Evolutionary conservation across 2,329 filamentous ascomycete genomes (phyloP).

Genomic region (Verticillium alfalfae): DNA sequence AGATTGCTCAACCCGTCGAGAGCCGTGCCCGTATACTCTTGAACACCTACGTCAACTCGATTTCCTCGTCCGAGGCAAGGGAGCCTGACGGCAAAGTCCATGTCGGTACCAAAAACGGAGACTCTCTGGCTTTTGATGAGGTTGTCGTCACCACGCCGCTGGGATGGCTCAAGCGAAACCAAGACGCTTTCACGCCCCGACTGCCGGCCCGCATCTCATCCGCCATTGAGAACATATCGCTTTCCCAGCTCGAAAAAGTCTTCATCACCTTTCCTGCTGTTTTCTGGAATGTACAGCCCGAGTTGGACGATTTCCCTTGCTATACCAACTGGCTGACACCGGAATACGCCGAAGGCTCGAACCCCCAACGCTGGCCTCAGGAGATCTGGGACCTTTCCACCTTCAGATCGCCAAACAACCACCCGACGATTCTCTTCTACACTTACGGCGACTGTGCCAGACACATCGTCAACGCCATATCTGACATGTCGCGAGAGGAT

Average conservation of each 20-base stretch:
- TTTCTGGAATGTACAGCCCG: slow-evolving; percentile 43
- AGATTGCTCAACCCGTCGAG: not conserved
- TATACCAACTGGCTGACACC: slow-evolving; percentile 59
- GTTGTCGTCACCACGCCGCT: slow-evolving; percentile 63
- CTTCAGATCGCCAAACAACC: slow-evolving; percentile 44
- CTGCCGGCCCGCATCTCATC: slow-evolving; percentile 33
- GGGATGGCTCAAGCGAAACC: slow-evolving; percentile 59
- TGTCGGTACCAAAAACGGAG: slow-evolving; percentile 18
- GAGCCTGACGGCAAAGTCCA: not conserved
- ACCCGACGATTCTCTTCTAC: slow-evolving; percentile 62
- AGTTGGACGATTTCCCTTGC: slow-evolving; percentile 17
- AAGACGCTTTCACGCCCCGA: slow-evolving; percentile 31
- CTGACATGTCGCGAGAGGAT: not conserved
- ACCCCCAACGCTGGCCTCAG: slow-evolving; percentile 50
- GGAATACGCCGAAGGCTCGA: slow-evolving; percentile 40
- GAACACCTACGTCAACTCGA: not conserved
- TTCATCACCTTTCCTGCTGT: slow-evolving; percentile 53
- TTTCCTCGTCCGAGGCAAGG: not conserved
- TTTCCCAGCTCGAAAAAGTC: slow-evolving; percentile 45
- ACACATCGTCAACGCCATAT: slow-evolving; percentile 18
- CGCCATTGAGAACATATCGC: slow-evolving; percentile 41
- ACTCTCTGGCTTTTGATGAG: slow-evolving; percentile 53
- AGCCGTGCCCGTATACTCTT: not conserved
- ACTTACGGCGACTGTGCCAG: slow-evolving; percentile 38
- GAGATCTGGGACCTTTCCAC: slow-evolving; percentile 26